Conservation (phyloP, 352 stramenopile species). For the Phytophthora macrochlamydospora region DNA sequence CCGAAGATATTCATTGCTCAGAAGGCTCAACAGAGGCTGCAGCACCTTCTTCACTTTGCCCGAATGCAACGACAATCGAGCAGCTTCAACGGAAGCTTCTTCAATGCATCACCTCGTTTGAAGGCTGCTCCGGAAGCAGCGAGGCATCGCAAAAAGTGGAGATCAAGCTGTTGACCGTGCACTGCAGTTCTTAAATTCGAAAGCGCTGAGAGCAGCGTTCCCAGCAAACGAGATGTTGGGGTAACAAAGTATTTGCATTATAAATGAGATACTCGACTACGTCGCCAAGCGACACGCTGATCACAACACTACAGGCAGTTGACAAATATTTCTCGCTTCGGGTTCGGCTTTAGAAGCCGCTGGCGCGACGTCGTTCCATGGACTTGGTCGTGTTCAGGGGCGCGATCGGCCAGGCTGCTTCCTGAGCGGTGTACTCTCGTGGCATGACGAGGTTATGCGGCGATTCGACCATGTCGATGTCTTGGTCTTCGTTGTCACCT, state of each 20-base stretch:
- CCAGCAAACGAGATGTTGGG: background rate
- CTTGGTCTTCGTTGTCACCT: slow-evolving; percentile 31
- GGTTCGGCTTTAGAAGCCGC: slow-evolving; percentile 19
- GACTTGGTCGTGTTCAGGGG: slow-evolving; percentile 28
- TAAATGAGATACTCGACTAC: background rate
- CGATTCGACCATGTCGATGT: slow-evolving; percentile 42
- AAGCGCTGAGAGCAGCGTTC: slow-evolving; percentile 34
- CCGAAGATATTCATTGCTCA: background rate
- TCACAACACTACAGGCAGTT: slow-evolving; percentile 1
- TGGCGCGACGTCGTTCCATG: slow-evolving; percentile 50
- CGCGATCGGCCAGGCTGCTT: slow-evolving; percentile 15
- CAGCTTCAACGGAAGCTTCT: slow-evolving; percentile 64
- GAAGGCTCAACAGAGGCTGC: background rate
- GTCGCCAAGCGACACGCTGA: slow-evolving; percentile 15
- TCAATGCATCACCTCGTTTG: slow-evolving; percentile 72
- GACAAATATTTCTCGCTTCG: background rate
- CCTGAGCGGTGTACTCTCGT: slow-evolving; percentile 28
- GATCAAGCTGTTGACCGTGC: slow-evolving; percentile 65
- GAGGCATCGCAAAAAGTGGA: slow-evolving; percentile 46
- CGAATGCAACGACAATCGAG: slow-evolving; percentile 34
- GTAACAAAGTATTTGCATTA: too few species aligned
- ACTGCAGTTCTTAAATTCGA: slow-evolving; percentile 54
- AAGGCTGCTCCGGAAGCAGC: slow-evolving; percentile 56
- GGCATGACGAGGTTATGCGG: slow-evolving; percentile 53
- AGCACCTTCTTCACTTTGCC: slow-evolving; percentile 9